These are phyloP conservation scores for Fagus sylvatica DNA, from an alignment of 306 rosid genomes.

Conservation along the genomic window DNA sequence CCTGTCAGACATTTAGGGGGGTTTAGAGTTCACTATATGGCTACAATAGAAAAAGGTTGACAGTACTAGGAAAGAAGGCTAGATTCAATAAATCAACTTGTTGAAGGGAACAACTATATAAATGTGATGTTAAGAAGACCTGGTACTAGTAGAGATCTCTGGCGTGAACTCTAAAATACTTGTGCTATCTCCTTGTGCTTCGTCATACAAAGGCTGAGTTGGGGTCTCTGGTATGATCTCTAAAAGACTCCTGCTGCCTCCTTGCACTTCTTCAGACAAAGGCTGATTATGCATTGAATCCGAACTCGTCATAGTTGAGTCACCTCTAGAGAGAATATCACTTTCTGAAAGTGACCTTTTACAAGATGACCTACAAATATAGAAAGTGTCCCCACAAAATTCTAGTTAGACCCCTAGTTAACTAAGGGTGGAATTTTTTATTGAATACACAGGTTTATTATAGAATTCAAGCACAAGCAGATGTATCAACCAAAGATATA, in stretches of 20 bases:
- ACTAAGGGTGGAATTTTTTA: too few species aligned
- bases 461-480: too few species aligned
- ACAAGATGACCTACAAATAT: slow-evolving; percentile 53
- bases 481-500: too few species aligned
- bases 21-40: neutral
- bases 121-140: slow-evolving; percentile 46
- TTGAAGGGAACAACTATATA: slow-evolving; percentile 8
- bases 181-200: neutral
- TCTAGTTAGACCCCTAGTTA: too few species aligned
- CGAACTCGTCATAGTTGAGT: slow-evolving; percentile 38
- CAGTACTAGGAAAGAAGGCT: neutral
- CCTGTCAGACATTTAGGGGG: slow-evolving; percentile 46
- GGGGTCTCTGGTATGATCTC: slow-evolving; percentile 42
- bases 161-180: neutral
- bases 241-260: slow-evolving; percentile 34
- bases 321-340: slow-evolving; percentile 56
- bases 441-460: too few species aligned
- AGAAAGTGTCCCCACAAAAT: neutral
- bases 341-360: slow-evolving; percentile 88
- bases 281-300: slow-evolving; percentile 40
- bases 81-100: neutral
- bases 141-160: slow-evolving; percentile 52
- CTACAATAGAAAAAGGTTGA: neutral
- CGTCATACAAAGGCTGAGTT: neutral
- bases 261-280: slow-evolving; percentile 39